Conservation (phyloP, 495 filamentous ascomycete species). For the Coniosporium apollinis region DNA sequence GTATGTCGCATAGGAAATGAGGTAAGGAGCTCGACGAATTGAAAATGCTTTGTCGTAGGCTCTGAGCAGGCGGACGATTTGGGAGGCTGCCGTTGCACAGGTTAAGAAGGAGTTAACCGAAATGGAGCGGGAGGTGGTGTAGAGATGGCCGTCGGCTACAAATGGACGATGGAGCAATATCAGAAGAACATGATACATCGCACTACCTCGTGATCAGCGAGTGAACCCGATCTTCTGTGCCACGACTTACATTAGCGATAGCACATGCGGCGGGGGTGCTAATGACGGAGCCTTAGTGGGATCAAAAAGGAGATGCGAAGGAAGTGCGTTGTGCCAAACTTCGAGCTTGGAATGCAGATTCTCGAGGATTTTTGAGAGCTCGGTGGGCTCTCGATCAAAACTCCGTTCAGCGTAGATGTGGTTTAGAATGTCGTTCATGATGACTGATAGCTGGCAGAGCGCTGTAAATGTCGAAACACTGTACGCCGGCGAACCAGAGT, state of each 20-base stretch:
- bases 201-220: background rate
- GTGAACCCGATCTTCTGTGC: too few species aligned
- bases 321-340: too few species aligned
- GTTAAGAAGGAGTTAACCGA: slow-evolving; percentile 13
- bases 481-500: slow-evolving; percentile 8
- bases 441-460: slow-evolving; percentile 15
- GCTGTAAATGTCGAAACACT: slow-evolving; percentile 16
- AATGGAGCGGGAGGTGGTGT: slow-evolving; percentile 12
- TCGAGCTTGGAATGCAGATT: too few species aligned
- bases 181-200: slow-evolving; percentile 11
- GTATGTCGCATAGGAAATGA: slow-evolving; percentile 27
- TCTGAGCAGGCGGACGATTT: slow-evolving; percentile 12
- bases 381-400: too few species aligned
- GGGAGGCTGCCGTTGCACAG: slow-evolving; percentile 15
- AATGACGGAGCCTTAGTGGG: too few species aligned
- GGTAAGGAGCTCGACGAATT: slow-evolving; percentile 20
- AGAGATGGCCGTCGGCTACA: slow-evolving; percentile 13
- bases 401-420: too few species aligned
- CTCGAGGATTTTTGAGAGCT: too few species aligned
- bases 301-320: too few species aligned
- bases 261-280: too few species aligned
- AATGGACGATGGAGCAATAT: slow-evolving; percentile 18
- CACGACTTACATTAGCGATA: too few species aligned
- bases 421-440: slow-evolving; percentile 16
- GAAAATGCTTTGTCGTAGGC: slow-evolving; percentile 19